Evolutionary conservation across 345 rosid species (phyloP).

Genomic region (Arabidopsis thaliana): TAIR10.1 NC_003074.8:8214001-8214500

Average conservation of each 20-base stretch:
- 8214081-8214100: not conserved
- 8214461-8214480: conserved; percentile 19
- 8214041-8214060: not conserved
- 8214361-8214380: conserved; percentile 25
- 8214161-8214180: not conserved
- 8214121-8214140: not conserved
- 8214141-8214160: not conserved
- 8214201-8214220: not conserved
- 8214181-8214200: not conserved
- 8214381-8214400: conserved; percentile 33
- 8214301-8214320: not conserved
- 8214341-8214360: conserved; percentile 17
- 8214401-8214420: conserved; percentile 35
- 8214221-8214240: not conserved
- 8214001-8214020: not conserved
- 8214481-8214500: conserved; percentile 2
- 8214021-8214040: conserved; percentile 2
- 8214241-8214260: not conserved
- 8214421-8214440: conserved; percentile 48
- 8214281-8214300: not conserved
- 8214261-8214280: not conserved
- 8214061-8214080: not conserved
- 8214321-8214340: conserved; percentile 23
- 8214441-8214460: conserved; percentile 36
- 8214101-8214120: not conserved